phyloP scores from a whole-genome alignment of 1,284 basidiomycete species.

The Ustilago xerochloae region DNA sequence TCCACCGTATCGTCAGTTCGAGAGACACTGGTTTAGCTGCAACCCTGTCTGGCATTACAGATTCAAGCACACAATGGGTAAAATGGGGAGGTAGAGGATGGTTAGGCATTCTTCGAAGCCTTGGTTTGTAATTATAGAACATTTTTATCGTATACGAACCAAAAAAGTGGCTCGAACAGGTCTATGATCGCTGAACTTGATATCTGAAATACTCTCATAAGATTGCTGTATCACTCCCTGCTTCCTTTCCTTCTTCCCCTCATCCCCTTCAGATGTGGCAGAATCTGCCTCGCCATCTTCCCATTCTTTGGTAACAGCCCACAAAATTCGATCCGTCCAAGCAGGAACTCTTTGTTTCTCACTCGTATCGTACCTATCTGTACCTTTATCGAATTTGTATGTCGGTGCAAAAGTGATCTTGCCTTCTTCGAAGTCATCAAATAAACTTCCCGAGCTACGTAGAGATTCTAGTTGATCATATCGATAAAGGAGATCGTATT shows the following conservation, averaged over 20 bases:
- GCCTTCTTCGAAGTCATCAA: constrained; percentile 87
- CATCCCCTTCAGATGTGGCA: not conserved
- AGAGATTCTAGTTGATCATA: constrained; percentile 73
- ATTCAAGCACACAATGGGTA: constrained; percentile 9
- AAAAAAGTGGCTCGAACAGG: constrained; percentile 45
- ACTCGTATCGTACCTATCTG: constrained; percentile 90
- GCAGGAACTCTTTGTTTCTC: constrained; percentile 96
- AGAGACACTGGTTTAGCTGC: constrained; percentile 15
- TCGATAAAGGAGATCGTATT: constrained; percentile 73
- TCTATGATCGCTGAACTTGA: constrained; percentile 50
- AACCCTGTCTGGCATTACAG: not conserved
- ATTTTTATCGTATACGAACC: constrained; percentile 16
- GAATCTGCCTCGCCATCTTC: constrained; percentile 4
- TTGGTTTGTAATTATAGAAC: constrained; percentile 14
- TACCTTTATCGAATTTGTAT: constrained; percentile 80
- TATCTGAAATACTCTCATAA: constrained; percentile 27
- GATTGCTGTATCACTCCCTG: constrained; percentile 32
- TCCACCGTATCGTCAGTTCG: constrained; percentile 7
- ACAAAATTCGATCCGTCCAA: constrained; percentile 84
- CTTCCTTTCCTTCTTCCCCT: constrained; percentile 1
- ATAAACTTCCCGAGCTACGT: constrained; percentile 71
- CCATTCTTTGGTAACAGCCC: constrained; percentile 42
- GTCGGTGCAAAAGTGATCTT: constrained; percentile 87
- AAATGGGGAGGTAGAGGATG: constrained; percentile 43
- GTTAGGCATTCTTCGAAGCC: constrained; percentile 33